phyloP scores from a whole-genome alignment of 73 alveolate genomes.

The Diophrys sp. region DNA sequence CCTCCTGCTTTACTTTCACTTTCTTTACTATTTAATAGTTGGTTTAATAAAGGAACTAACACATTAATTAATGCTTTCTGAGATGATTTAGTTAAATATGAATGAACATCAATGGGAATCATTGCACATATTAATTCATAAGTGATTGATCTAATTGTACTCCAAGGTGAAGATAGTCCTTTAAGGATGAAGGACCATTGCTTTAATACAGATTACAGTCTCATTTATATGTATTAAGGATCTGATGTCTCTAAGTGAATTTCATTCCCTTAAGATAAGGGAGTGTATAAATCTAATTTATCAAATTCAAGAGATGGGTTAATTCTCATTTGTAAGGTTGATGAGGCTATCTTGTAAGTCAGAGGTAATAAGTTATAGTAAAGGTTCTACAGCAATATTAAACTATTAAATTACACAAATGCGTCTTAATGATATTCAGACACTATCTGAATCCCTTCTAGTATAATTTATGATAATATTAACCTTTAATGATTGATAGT shows the following conservation, averaged over 20 bases:
- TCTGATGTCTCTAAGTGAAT: constrained; percentile 41
- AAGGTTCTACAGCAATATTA: constrained; percentile 41
- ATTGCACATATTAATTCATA: constrained; percentile 47
- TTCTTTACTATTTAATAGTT: constrained; percentile 45
- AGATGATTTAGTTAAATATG: not conserved
- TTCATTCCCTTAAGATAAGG: not conserved
- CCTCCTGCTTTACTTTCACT: constrained; percentile 67
- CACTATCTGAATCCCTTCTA: not conserved
- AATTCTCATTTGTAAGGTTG: constrained; percentile 9
- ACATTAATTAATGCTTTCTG: constrained; percentile 31
- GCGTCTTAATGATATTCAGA: constrained; percentile 27
- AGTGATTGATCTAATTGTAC: constrained; percentile 33
- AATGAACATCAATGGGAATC: constrained; percentile 17
- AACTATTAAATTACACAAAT: constrained; percentile 36
- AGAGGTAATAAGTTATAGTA: constrained; percentile 50
- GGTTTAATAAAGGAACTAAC: constrained; percentile 35
- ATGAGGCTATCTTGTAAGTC: constrained; percentile 14
- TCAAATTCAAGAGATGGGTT: constrained; percentile 2
- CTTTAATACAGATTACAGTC: constrained; percentile 38
- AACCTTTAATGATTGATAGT: not conserved
- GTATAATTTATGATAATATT: not conserved
- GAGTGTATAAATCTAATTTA: not conserved
- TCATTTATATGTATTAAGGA: constrained; percentile 31
- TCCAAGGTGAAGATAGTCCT: constrained; percentile 45
- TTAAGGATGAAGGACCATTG: constrained; percentile 46